Evolutionary conservation across 139 green algal species (phyloP).

Genomic region (Coccomyxa sp.): DNA sequence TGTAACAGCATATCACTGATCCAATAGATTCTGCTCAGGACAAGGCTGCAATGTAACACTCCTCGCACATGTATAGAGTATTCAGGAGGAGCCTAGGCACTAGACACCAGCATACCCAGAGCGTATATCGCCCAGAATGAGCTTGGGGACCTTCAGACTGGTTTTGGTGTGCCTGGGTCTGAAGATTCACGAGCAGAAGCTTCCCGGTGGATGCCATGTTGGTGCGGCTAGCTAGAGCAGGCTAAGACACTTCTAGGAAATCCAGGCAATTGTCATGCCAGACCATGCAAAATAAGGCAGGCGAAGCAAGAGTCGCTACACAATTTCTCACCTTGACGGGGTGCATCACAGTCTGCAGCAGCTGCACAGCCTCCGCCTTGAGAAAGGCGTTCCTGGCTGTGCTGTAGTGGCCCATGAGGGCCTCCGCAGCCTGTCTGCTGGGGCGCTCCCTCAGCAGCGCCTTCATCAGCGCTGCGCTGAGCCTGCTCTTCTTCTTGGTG

Average conservation of each 20-base stretch:
- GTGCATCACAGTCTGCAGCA: not conserved
- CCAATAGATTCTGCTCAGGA: no score
- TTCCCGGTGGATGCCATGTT: not conserved
- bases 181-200: not conserved
- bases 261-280: not conserved
- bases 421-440: not conserved
- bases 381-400: not conserved
- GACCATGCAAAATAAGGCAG: no score
- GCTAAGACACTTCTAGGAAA: not conserved
- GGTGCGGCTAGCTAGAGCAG: not conserved
- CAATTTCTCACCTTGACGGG: not conserved
- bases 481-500: slow-evolving; percentile 50
- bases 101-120: no score
- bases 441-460: not conserved
- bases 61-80: no score
- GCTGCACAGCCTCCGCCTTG: not conserved
- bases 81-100: no score
- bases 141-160: no score
- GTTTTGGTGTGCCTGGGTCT: not conserved
- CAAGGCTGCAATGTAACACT: no score
- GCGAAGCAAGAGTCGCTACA: no score
- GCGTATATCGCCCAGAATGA: no score
- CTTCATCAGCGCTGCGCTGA: slow-evolving; percentile 5
- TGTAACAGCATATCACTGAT: not conserved
- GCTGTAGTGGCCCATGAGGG: not conserved